Base-by-base conservation (phyloP, 2,329 filamentous ascomycete genomes). In the Truncatella angustata region DNA sequence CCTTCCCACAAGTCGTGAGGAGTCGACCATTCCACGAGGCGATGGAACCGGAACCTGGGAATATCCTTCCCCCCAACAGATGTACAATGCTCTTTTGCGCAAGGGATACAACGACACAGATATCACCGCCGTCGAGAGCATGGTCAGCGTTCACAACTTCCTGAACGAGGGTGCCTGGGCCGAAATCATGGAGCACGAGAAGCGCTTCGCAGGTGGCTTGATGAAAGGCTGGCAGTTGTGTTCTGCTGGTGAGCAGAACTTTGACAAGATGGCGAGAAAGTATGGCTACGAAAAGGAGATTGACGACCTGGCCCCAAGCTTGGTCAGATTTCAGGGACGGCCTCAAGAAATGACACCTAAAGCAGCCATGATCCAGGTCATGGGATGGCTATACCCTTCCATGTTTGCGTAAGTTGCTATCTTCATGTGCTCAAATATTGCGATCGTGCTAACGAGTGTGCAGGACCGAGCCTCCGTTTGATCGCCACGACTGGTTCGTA, bases 141-240 rank as follows among this genome's bases (percentile, higher is more conserved):
- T 99, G 94, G 94, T 99, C 5, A 88, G 91, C 0, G 91, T 97
- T 10, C 94, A 99, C 77, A 99, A 99, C 72, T 97, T 97, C 65
- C 72, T 99, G 54, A 99, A 99, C 69, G 94, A 99, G 70, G 94
- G 94, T 58, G 94, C 94, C 6, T 99, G 94, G 94, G 81, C 83
- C 16, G 94, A 99, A 77, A 96, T 99, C 65, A 81, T 94, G 58
- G 88, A 88, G 37, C 97, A 93, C 93, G 94, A 99, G 76, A 81
- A 85, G 51, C 84, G 92, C 49, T 99, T 97, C 66, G 78, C 82
- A 18, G 79, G 80, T 30, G 94, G 94, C 0, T 70, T 97, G 21
- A 74, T 71, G 54, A 78, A 81, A 43, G 91, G 88, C 36, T 93
- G 87, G 85, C 77, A 84, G 58, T 80, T 86, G 53, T 94, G 90